Conservation (phyloP, 2,329 filamentous ascomycete species). For the Clarireedia paspali region DNA sequence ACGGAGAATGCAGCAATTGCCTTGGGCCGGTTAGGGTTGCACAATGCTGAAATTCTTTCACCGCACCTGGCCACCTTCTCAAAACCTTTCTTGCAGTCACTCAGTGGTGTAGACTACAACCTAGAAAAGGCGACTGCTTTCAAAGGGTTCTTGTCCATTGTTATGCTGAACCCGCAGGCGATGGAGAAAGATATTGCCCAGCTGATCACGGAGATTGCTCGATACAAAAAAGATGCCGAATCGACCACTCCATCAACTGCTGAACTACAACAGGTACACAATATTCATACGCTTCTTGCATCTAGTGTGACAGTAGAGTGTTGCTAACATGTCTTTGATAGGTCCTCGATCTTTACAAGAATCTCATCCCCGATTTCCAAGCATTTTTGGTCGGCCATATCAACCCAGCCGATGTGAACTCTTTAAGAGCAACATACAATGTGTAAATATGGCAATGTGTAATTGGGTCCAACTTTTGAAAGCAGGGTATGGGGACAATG, state of each 20-base stretch:
- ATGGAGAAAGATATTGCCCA: constrained; percentile 80
- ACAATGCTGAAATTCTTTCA: constrained; percentile 68
- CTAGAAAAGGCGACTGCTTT: constrained; percentile 94
- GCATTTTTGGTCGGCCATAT: constrained; percentile 35
- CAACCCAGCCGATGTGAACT: constrained; percentile 17
- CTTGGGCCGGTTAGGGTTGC: constrained; percentile 76
- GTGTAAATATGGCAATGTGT: constrained; percentile 23
- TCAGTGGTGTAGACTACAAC: constrained; percentile 78
- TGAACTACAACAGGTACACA: constrained; percentile 27
- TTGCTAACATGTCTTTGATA: constrained; percentile 23
- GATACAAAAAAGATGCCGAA: constrained; percentile 58
- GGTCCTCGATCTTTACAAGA: constrained; percentile 46
- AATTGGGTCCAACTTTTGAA: background rate
- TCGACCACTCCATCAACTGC: constrained; percentile 30
- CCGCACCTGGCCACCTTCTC: constrained; percentile 75
- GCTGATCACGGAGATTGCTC: constrained; percentile 79
- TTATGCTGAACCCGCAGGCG: constrained; percentile 79
- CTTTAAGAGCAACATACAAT: constrained; percentile 27
- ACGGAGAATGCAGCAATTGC: constrained; percentile 93
- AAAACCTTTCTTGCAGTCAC: constrained; percentile 69
- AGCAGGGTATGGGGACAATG: background rate
- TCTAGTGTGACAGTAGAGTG: no score
- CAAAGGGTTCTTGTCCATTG: constrained; percentile 78
- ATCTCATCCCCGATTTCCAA: constrained; percentile 46
- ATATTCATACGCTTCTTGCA: constrained; percentile 1